Conservation (phyloP, 2,329 filamentous ascomycete genomes). For the Alternaria ethzedia region DNA sequence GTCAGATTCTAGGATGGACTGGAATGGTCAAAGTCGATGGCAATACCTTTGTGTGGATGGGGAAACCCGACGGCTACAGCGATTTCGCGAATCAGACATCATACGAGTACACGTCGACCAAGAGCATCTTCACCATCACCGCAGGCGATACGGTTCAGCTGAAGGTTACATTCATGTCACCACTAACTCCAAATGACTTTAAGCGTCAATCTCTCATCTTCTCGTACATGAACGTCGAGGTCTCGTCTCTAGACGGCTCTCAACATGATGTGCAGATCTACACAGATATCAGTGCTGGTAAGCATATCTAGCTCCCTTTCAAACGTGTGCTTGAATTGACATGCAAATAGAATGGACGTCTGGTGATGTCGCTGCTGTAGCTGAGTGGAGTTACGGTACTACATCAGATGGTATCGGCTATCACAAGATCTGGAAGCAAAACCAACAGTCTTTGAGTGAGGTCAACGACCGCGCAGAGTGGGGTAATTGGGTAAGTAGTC, state of each 20-base stretch:
- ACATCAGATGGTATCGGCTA: conserved; percentile 58
- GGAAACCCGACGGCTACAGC: conserved; percentile 54
- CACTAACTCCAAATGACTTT: conserved; percentile 70
- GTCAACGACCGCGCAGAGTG: conserved; percentile 58
- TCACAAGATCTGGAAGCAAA: conserved; percentile 62
- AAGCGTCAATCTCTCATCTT: conserved; percentile 72
- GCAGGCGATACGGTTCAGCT: conserved; percentile 67
- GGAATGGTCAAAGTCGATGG: conserved; percentile 72
- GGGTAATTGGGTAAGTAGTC: conserved; percentile 53
- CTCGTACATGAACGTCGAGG: conserved; percentile 71
- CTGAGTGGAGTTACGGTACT: conserved; percentile 67
- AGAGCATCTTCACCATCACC: conserved; percentile 72
- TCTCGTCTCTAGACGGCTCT: conserved; percentile 66
- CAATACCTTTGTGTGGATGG: conserved; percentile 48
- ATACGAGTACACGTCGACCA: conserved; percentile 74
- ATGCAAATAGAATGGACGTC: conserved; percentile 70
- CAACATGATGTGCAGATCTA: conserved; percentile 73
- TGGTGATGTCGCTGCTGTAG: conserved; percentile 62
- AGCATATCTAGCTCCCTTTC: conserved; percentile 25
- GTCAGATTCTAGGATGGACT: conserved; percentile 67
- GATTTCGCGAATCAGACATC: conserved; percentile 64
- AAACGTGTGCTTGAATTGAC: conserved; percentile 8
- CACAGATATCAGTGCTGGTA: conserved; percentile 73
- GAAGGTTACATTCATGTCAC: conserved; percentile 74
- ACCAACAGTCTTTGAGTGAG: conserved; percentile 57